phyloP scores from a whole-genome alignment of 768 basidiomycete species.

The Suillus subaureus region DNA sequence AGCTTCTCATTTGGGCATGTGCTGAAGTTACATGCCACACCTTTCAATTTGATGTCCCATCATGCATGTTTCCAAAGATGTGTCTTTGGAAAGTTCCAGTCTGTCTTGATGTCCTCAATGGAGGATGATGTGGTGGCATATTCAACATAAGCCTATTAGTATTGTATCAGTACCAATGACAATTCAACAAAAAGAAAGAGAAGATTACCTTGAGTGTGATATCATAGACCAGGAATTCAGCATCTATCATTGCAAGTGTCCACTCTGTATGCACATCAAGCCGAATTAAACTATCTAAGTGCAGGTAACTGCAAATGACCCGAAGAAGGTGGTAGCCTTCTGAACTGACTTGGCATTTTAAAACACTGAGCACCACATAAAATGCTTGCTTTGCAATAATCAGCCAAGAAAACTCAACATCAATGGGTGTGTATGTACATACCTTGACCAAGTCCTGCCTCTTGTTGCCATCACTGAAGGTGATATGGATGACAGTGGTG shows the following conservation, averaged over 20 bases:
- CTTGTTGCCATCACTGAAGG: constrained; percentile 40
- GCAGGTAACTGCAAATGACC: constrained; percentile 32
- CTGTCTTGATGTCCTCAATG: constrained; percentile 20
- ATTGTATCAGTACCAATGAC: not conserved
- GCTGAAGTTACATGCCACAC: constrained; percentile 30
- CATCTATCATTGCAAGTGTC: constrained; percentile 23
- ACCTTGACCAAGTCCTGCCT: constrained; percentile 39
- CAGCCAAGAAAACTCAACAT: not conserved
- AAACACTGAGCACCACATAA: not conserved
- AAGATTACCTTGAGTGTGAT: constrained; percentile 24
- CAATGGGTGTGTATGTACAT: not conserved
- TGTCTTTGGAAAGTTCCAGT: constrained; percentile 39
- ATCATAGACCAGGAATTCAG: constrained; percentile 23
- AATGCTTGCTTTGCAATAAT: not conserved
- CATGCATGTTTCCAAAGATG: constrained; percentile 34
- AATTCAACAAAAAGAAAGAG: not conserved
- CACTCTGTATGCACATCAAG: constrained; percentile 34
- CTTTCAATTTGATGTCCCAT: constrained; percentile 34
- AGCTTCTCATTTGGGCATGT: constrained; percentile 34
- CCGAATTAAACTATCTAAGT: constrained; percentile 31
- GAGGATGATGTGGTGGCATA: not conserved
- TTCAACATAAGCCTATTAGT: not conserved
- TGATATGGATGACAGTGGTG: constrained; percentile 20
- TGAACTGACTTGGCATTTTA: not conserved
- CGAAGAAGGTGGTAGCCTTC: constrained; percentile 30